A percentile compares a stretch with the other conserved stretches of the same genome.
Evolutionary conservation across 495 filamentous ascomycete genomes (phyloP).

Genomic region (Neurospora sp.): DNA sequence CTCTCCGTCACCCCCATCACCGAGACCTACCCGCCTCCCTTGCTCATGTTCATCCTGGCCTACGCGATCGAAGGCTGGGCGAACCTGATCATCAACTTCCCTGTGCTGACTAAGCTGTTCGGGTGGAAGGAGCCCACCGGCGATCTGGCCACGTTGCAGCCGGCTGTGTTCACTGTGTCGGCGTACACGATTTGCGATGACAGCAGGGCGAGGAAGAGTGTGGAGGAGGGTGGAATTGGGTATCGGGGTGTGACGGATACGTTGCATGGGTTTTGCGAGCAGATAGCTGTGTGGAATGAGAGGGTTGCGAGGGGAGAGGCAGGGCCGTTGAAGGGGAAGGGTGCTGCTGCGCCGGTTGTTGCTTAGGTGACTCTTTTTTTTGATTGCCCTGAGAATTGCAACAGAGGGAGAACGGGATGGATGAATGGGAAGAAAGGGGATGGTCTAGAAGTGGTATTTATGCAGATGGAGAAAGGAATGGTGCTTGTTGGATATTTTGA

Average conservation of each 20-base stretch:
- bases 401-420: background rate
- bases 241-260: constrained; percentile 35
- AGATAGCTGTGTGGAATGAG: constrained; percentile 40
- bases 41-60: constrained; percentile 36
- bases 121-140: constrained; percentile 23
- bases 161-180: constrained; percentile 35
- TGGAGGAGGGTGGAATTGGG: constrained; percentile 43
- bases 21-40: constrained; percentile 25
- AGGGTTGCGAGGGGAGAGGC: constrained; percentile 4
- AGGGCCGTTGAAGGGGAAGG: background rate
- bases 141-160: constrained; percentile 38
- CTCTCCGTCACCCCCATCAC: constrained; percentile 20
- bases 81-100: constrained; percentile 17
- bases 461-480: background rate
- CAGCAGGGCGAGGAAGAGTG: constrained; percentile 30
- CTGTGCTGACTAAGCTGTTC: constrained; percentile 27
- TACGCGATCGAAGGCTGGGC: constrained; percentile 37
- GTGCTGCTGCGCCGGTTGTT: background rate
- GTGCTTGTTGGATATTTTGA: background rate
- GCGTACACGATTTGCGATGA: constrained; percentile 39
- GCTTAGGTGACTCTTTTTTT: background rate
- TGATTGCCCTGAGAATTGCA: background rate
- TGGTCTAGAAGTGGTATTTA: background rate
- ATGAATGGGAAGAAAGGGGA: background rate
- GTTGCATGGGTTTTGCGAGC: constrained; percentile 42